These are phyloP conservation scores for Tolypocladium paradoxum DNA, from an alignment of 2,329 filamentous ascomycete species.

Conservation along the genomic window DNA sequence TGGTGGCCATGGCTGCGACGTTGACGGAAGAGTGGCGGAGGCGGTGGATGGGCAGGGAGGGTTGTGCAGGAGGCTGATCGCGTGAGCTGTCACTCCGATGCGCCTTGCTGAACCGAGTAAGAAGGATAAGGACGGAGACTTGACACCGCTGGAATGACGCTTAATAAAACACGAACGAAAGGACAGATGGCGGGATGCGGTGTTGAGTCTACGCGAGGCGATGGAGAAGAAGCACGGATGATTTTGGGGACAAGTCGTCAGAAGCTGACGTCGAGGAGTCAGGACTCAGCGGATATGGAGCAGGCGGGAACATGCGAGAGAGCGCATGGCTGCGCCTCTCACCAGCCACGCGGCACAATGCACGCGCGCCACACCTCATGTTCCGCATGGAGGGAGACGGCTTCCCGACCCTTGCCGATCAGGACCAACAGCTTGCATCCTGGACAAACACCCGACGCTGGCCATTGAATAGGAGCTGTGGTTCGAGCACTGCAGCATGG, in stretches of 20 bases:
- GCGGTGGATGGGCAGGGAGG: not conserved
- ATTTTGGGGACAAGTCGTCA: not conserved
- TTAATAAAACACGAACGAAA: not conserved
- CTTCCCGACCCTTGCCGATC: not conserved
- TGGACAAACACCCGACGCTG: not conserved
- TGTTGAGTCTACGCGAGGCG: not conserved
- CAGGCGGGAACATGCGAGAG: not conserved
- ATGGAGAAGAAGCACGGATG: not conserved
- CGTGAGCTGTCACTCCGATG: conserved; percentile 6
- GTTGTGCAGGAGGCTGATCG: conserved; percentile 7
- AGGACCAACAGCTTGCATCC: not conserved
- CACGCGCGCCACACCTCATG: not conserved
- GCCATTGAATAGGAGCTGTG: not conserved
- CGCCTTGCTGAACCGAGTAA: not conserved
- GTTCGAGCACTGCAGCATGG: conserved; percentile 17
- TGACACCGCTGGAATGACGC: not conserved
- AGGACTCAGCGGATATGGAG: not conserved
- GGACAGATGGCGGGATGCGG: not conserved
- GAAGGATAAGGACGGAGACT: not conserved
- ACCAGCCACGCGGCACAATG: not conserved
- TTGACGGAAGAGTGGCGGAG: not conserved
- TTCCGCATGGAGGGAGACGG: not conserved
- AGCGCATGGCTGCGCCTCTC: not conserved
- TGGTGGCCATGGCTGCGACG: conserved; percentile 50
- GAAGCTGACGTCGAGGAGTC: not conserved